Evolutionary conservation across 2,329 filamentous ascomycete species (phyloP), one percentile per base, ranked within the genome.

Genomic region (Didymella keratinophila): DNA sequence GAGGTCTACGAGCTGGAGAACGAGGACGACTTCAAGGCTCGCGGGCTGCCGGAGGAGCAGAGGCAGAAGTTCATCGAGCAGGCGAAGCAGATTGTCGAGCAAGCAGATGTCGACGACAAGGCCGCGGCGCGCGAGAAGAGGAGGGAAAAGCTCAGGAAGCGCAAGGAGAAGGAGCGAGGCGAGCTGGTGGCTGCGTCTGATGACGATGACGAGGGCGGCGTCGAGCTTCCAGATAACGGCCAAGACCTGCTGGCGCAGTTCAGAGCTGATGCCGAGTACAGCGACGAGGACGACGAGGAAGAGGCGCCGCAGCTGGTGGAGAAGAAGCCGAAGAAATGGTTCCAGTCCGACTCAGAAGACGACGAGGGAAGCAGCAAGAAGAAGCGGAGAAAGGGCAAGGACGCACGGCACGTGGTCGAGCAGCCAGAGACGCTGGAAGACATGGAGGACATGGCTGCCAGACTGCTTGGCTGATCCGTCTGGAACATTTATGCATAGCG

Each of bases 1-100:
- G 86, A 91, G 62, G 77, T 96, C 14, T 97, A 98, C 80, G 91
- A 96, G 75, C 87, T 99, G 66, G 89, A 94, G 73, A 87, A 91
- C 76, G 92, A 97, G 78, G 87, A 89, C 0, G 87, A 88, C 64
- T 99, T 98, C 83, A 83, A 82, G 62, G 84, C 86, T 37, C 85
- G 88, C 52, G 95, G 94, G 34, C 82, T 88, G 23, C 90, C 91
- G 2, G 90, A 93, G 65, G 85, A 86, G 47, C 92, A 96, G 77
- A 85, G 92, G 45, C 82, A 84, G 67, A 86, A 84, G 65, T 99
- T 97, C 80, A 81, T 98, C 75, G 88, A 90, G 46, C 84, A 84
- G 60, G 94, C 97, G 76, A 81, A 85, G 11, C 84, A 86, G 67
- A 86, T 88, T 63, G 91, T 96, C 28, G 83, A 84, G 65, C 82